Conservation (phyloP, 495 filamentous ascomycete species). For the Xylaria cubensis region DNA sequence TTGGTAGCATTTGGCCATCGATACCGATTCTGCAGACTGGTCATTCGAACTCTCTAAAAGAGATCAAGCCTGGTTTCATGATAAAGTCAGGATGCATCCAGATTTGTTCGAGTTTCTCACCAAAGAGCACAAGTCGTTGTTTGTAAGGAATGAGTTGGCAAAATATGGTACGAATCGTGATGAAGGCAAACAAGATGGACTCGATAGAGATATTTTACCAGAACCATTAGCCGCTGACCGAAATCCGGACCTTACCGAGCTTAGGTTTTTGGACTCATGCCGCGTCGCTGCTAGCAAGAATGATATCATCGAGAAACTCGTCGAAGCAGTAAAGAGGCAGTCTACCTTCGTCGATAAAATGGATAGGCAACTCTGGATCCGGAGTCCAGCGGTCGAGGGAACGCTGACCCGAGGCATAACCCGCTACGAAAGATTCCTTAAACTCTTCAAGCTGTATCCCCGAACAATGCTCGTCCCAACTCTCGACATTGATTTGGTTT, state of each 20-base stretch:
- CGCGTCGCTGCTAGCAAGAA: background rate
- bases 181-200: background rate
- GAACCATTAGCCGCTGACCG: background rate
- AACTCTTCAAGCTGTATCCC: constrained; percentile 7
- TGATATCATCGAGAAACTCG: background rate
- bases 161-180: background rate
- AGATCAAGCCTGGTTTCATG: background rate
- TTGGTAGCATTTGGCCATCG: background rate
- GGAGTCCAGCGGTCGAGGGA: background rate
- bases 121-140: background rate
- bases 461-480: background rate
- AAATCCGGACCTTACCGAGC: background rate
- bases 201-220: background rate
- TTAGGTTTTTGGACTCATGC: background rate
- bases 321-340: constrained; percentile 6
- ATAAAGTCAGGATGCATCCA: background rate
- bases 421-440: background rate
- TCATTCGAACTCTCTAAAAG: background rate
- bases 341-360: constrained; percentile 7
- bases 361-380: constrained; percentile 1
- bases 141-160: background rate
- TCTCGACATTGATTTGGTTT: constrained; percentile 1
- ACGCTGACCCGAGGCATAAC: background rate
- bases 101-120: background rate
- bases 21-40: background rate